phyloP scores from a whole-genome alignment of 495 filamentous ascomycete species.

The Terfezia boudieri region DNA sequence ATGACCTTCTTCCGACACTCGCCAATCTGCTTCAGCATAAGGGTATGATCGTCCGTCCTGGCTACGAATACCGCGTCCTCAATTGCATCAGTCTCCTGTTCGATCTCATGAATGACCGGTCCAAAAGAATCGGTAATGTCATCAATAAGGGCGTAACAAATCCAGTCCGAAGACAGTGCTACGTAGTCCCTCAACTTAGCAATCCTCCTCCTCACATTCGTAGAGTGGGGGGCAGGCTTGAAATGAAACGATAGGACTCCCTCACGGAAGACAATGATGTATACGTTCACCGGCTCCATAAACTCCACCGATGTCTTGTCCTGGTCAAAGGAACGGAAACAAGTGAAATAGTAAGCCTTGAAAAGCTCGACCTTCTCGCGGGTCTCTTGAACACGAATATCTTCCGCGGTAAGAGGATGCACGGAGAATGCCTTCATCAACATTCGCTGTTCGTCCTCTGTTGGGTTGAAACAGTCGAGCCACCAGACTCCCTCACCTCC shows the following conservation, averaged over 20 bases:
- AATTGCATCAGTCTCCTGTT: constrained; percentile 75
- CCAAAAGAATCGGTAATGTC: constrained; percentile 93
- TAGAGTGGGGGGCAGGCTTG: constrained; percentile 74
- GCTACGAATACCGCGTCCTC: constrained; percentile 49
- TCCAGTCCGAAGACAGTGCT: constrained; percentile 86
- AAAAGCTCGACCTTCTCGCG: constrained; percentile 97
- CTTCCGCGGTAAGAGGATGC: constrained; percentile 81
- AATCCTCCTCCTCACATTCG: constrained; percentile 82
- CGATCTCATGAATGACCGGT: constrained; percentile 70
- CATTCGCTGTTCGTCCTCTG: constrained; percentile 77
- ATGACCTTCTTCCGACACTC: constrained; percentile 94
- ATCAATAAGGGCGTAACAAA: constrained; percentile 67
- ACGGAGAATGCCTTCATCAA: constrained; percentile 84
- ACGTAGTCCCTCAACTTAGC: constrained; percentile 87
- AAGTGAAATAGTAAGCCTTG: constrained; percentile 92
- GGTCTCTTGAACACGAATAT: constrained; percentile 91
- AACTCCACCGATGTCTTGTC: constrained; percentile 70
- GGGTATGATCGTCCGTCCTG: constrained; percentile 62
- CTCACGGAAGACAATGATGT: constrained; percentile 88
- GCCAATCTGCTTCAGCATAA: constrained; percentile 30
- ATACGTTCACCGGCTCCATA: constrained; percentile 90
- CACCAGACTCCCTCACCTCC: constrained; percentile 89
- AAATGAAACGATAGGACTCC: constrained; percentile 93
- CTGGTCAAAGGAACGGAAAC: constrained; percentile 92
- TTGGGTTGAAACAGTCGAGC: constrained; percentile 80